phyloP scores from a whole-genome alignment of 441 rosid genomes.

The Gossypium davidsonii region DNA sequence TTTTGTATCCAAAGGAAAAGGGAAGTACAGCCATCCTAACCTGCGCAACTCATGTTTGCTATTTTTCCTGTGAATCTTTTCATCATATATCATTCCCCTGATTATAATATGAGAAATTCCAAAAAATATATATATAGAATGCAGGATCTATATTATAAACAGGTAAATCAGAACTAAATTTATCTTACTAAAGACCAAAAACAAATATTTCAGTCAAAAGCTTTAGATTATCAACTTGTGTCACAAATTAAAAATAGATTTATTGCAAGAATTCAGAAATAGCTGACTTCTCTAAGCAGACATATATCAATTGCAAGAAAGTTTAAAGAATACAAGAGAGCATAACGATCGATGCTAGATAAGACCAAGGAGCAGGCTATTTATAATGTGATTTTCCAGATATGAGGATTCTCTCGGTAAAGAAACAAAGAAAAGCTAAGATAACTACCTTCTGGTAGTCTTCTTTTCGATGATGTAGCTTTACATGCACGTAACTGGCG shows the following conservation, averaged over 20 bases:
- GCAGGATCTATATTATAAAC: not conserved
- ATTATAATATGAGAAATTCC: not conserved
- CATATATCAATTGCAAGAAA: not conserved
- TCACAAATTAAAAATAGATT: not conserved
- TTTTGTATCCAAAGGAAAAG: not conserved
- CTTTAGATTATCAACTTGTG: not conserved
- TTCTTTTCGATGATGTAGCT: slow-evolving; percentile 56
- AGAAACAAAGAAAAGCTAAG: slow-evolving; percentile 9
- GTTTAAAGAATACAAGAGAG: not conserved
- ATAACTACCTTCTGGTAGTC: slow-evolving; percentile 54
- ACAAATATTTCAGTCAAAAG: not conserved
- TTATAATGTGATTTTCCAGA: not conserved
- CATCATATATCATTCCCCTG: not conserved
- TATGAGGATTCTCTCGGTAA: not conserved
- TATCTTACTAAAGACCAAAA: not conserved
- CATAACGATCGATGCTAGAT: not conserved
- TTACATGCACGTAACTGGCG: slow-evolving; percentile 90
- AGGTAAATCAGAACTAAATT: not conserved
- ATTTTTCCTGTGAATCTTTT: slow-evolving; percentile 1
- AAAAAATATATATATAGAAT: not conserved
- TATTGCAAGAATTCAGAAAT: not conserved
- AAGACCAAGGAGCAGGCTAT: not conserved
- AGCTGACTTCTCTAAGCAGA: not conserved
- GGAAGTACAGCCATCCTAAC: not conserved
- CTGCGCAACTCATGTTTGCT: not conserved